Conservation (phyloP, 2,329 filamentous ascomycete genomes). For the Ophiostoma ulmi region DNA sequence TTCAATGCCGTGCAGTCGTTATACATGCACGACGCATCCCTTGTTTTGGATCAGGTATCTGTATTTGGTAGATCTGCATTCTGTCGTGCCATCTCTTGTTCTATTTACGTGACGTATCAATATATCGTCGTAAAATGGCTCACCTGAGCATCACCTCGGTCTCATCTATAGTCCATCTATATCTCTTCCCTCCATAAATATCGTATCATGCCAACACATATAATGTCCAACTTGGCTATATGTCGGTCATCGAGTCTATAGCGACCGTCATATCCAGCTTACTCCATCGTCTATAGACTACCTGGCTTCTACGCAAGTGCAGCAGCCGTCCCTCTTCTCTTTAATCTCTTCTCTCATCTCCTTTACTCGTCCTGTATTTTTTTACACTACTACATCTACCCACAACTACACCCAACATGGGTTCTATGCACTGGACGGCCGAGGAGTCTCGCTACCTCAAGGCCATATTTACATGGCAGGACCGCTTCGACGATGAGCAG, state of each 20-base stretch:
- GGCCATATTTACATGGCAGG: slow-evolving; percentile 39
- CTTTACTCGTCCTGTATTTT: neutral
- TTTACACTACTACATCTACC: neutral
- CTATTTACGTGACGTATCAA: neutral
- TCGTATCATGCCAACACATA: too few species aligned
- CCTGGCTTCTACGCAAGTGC: neutral
- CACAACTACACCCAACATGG: slow-evolving; percentile 11
- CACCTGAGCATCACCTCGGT: neutral
- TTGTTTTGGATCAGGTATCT: neutral
- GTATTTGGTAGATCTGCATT: neutral
- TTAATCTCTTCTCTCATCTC: neutral
- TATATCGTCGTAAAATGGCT: neutral
- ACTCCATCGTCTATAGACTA: neutral
- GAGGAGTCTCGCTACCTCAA: slow-evolving; percentile 41
- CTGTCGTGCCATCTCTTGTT: neutral
- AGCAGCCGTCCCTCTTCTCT: neutral
- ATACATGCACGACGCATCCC: neutral
- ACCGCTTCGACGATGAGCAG: slow-evolving; percentile 30
- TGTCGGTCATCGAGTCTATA: neutral
- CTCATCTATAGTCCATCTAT: neutral
- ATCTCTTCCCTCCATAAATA: slow-evolving; percentile 19
- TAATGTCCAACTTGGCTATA: neutral
- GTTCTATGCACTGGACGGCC: slow-evolving; percentile 37
- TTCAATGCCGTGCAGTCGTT: neutral
- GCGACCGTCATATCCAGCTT: neutral